phyloP scores from a whole-genome alignment of 2,329 filamentous ascomycete genomes.

The Penicillium griseofulvum region DNA sequence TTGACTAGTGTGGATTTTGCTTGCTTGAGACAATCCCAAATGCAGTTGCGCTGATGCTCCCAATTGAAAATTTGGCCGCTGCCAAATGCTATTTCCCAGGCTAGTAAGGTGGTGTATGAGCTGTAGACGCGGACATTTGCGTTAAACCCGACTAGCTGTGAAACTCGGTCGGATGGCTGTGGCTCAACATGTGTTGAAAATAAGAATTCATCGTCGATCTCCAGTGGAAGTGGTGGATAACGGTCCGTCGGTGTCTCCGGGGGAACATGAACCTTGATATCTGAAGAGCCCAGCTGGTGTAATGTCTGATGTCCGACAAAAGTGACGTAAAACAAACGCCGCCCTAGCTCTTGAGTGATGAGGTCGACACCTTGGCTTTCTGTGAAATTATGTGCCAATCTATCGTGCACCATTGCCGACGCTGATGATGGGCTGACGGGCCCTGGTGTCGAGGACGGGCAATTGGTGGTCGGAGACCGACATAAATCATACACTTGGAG shows the following conservation, averaged over 20 bases:
- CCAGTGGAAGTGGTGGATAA: constrained; percentile 75
- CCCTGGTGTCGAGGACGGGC: constrained; percentile 11
- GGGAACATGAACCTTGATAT: constrained; percentile 70
- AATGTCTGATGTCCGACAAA: constrained; percentile 75
- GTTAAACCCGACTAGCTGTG: constrained; percentile 76
- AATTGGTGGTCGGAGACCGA: constrained; percentile 19
- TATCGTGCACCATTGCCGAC: constrained; percentile 23
- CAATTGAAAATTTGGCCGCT: constrained; percentile 73
- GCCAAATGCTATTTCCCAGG: constrained; percentile 79
- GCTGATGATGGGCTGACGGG: constrained; percentile 24
- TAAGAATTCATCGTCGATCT: constrained; percentile 82
- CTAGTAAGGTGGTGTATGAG: constrained; percentile 74
- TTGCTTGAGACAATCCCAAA: constrained; percentile 67
- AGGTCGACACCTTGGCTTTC: constrained; percentile 28
- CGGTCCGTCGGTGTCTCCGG: constrained; percentile 72
- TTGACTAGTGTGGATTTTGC: constrained; percentile 68
- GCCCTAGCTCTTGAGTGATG: constrained; percentile 50
- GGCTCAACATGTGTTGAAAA: constrained; percentile 66
- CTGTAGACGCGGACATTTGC: constrained; percentile 73
- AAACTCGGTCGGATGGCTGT: constrained; percentile 66
- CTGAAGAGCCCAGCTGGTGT: constrained; percentile 70
- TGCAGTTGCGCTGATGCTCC: constrained; percentile 70
- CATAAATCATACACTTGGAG: constrained; percentile 42
- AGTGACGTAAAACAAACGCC: constrained; percentile 75
- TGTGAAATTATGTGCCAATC: constrained; percentile 15